Conservation (phyloP, 2,329 filamentous ascomycete genomes). For the Monosporascus sp. region DNA sequence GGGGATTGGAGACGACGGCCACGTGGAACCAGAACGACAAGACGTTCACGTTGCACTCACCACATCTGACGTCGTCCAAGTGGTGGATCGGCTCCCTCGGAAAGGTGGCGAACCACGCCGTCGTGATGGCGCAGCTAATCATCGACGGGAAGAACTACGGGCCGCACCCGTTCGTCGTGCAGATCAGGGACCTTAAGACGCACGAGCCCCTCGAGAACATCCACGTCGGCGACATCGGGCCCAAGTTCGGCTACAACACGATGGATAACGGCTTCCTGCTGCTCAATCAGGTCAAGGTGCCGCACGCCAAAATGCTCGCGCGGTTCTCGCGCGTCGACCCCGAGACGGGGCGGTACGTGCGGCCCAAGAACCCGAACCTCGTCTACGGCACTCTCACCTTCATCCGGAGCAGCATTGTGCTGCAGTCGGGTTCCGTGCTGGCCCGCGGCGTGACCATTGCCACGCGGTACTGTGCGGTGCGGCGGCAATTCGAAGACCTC, state of each 20-base stretch:
- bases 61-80: slow-evolving; percentile 68
- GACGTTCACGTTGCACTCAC: slow-evolving; percentile 70
- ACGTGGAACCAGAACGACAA: slow-evolving; percentile 70
- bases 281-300: slow-evolving; percentile 71
- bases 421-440: slow-evolving; percentile 66
- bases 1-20: slow-evolving; percentile 66
- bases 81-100: slow-evolving; percentile 84
- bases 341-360: slow-evolving; percentile 61
- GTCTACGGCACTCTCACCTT: slow-evolving; percentile 74
- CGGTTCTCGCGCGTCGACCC: slow-evolving; percentile 66
- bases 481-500: slow-evolving; percentile 73
- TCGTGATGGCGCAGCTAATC: slow-evolving; percentile 73
- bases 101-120: slow-evolving; percentile 68
- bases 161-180: slow-evolving; percentile 74
- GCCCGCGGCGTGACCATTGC: slow-evolving; percentile 75
- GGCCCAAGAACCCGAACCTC: slow-evolving; percentile 60
- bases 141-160: slow-evolving; percentile 64
- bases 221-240: slow-evolving; percentile 75
- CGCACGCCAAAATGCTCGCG: slow-evolving; percentile 68
- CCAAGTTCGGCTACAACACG: slow-evolving; percentile 74
- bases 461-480: slow-evolving; percentile 66
- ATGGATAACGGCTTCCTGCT: slow-evolving; percentile 80
- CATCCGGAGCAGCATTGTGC: slow-evolving; percentile 68
- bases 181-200: slow-evolving; percentile 65
- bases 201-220: slow-evolving; percentile 64